Base-by-base conservation (phyloP, 345 rosid species). In the Moricandia arvensis region DNA sequence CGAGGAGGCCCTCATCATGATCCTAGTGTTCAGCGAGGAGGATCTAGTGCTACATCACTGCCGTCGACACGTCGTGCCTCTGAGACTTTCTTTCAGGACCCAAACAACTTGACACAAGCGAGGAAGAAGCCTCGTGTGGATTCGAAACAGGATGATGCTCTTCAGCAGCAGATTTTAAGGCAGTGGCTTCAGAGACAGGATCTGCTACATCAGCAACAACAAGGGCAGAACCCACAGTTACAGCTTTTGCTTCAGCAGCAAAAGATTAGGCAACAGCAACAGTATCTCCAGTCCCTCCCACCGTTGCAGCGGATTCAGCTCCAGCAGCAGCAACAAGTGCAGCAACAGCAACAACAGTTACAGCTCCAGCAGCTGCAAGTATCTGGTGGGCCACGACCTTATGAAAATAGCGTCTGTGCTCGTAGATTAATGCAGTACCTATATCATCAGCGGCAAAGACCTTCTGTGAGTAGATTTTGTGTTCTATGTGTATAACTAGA, bases 361-460 rank as follows among this genome's bases (percentile, higher is more conserved):
- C 97, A 86, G 79, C 98, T 63, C 5, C 75, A 72, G 3, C 86
- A 86, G 72, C 59, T 88, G 66, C 60, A 72, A 60, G 79, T 80
- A 74, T 70, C 30, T 16, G 82, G 66, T 84, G 74, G 64, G n/a
- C 41, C 74, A 73, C 51, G 91, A 84, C 89, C 88, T 62, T 85
- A 87, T 51, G 86, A 78, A 74, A 95, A 92, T 63, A 81, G 93
- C 62, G 91, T 95, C 21, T 95, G 99, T 74, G 91, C 96, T 57
- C 97, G 99, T 26, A 86, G 99, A 64, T 69, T 95, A 75, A 95
- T 92, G 99, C 99, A 95, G 79, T 95, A 95, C 79, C 80, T 95
- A 16, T 95, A 87, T 85, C 99, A 95, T 81, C 97, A 95, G 78
- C 83, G 96, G 13, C 97, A 89, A 80, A 83, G 96, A 57, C 93